These are phyloP conservation scores for Trichosporon asahii DNA, from an alignment of 1,284 basidiomycete species.

Conservation along the genomic window DNA sequence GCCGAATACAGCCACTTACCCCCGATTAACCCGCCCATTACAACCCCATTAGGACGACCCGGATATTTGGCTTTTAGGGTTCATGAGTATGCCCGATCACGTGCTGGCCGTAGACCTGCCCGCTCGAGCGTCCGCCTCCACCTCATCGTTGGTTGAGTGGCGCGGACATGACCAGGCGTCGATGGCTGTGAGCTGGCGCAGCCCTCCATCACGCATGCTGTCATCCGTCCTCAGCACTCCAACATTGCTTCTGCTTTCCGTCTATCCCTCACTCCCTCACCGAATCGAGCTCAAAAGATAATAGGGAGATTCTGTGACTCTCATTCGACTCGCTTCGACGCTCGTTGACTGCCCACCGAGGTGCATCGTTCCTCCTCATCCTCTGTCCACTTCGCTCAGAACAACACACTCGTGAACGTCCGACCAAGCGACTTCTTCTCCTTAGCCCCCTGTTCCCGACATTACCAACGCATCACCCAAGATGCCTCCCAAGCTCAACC, in stretches of 20 bases:
- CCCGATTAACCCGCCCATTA: background rate
- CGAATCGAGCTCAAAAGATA: background rate
- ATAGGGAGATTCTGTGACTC: too few relatives aligned
- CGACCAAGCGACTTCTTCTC: too few relatives aligned
- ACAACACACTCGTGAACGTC: too few relatives aligned
- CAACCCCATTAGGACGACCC: background rate
- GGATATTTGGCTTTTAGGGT: background rate
- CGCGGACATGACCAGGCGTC: background rate
- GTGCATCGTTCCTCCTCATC: too few relatives aligned
- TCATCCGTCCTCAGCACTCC: background rate
- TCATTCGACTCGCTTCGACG: too few relatives aligned
- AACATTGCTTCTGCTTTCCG: background rate
- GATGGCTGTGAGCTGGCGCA: background rate
- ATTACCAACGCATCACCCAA: background rate
- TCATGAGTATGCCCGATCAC: constrained; percentile 5
- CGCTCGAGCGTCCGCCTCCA: background rate
- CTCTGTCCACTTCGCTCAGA: too few relatives aligned
- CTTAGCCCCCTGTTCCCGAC: too few relatives aligned
- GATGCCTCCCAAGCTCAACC: constrained; percentile 35
- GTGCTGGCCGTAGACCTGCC: background rate
- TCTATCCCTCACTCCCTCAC: background rate
- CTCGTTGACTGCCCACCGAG: too few relatives aligned
- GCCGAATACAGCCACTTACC: constrained; percentile 3
- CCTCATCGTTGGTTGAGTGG: background rate
- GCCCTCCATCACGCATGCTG: background rate